Conservation (phyloP, 2,329 filamentous ascomycete species). For the Sarocladium brachiariae region DNA sequence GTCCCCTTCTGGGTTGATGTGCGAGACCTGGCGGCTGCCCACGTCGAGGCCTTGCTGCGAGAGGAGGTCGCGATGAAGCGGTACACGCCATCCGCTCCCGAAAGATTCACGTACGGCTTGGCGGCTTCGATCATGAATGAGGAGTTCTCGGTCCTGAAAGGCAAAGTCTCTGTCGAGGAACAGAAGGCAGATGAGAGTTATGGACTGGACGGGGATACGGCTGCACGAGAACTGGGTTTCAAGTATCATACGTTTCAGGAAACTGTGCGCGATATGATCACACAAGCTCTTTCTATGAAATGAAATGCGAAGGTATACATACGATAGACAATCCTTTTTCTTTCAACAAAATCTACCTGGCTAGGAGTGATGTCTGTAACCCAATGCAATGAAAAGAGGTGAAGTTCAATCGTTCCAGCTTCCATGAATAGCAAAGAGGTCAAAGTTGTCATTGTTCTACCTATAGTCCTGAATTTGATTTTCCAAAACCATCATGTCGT, state of each 20-base stretch:
- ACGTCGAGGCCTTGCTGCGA: conserved; percentile 33
- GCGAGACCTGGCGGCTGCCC: conserved; percentile 36
- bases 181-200: conserved; percentile 29
- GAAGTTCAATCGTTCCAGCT: too few relatives aligned
- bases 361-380: too few relatives aligned
- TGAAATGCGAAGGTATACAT: neutral
- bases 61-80: conserved; percentile 30
- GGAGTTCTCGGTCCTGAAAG: conserved; percentile 30
- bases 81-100: conserved; percentile 31
- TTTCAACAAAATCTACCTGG: too few relatives aligned
- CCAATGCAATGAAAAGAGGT: too few relatives aligned
- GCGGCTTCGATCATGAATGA: conserved; percentile 35
- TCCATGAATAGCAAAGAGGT: too few relatives aligned
- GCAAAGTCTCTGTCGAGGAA: conserved; percentile 24
- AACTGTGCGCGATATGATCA: conserved; percentile 29
- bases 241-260: conserved; percentile 27
- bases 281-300: conserved; percentile 17
- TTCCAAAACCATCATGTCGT: conserved; percentile 15
- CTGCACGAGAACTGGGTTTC: conserved; percentile 31
- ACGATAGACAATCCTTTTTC: neutral
- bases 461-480: conserved; percentile 9
- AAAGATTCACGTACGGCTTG: conserved; percentile 38
- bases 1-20: conserved; percentile 41
- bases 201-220: conserved; percentile 35
- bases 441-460: too few relatives aligned